Conservation (phyloP, 1,284 basidiomycete species). For the Meripilus lineatus region DNA sequence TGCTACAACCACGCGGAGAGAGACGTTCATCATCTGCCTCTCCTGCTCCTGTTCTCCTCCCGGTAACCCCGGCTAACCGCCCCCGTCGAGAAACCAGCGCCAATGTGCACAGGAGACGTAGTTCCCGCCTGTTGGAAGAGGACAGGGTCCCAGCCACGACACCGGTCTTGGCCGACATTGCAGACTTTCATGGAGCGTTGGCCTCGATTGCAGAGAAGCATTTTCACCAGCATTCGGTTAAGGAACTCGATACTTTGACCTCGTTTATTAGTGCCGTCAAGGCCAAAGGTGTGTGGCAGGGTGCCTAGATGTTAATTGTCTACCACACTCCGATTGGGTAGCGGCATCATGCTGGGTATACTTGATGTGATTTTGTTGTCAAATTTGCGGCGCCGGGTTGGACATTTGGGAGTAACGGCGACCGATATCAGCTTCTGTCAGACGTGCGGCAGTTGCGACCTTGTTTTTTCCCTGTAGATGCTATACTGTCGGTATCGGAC, state of each 20-base stretch:
- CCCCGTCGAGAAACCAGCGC: constrained; percentile 59
- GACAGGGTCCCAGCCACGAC: constrained; percentile 39
- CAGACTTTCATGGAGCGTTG: constrained; percentile 58
- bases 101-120: constrained; percentile 46
- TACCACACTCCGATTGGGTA: constrained; percentile 6
- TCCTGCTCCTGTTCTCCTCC: constrained; percentile 25
- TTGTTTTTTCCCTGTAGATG: no score
- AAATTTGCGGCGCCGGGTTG: not conserved
- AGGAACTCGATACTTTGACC: constrained; percentile 76
- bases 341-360: not conserved
- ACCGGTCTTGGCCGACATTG: constrained; percentile 63
- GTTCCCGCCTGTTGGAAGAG: constrained; percentile 65
- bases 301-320: constrained; percentile 11
- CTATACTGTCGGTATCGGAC: no score
- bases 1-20: constrained; percentile 47
- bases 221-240: constrained; percentile 54
- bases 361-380: no score
- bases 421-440: not conserved
- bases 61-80: constrained; percentile 56
- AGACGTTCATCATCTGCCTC: constrained; percentile 30
- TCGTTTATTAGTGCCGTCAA: constrained; percentile 72
- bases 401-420: not conserved
- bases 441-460: not conserved
- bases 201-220: constrained; percentile 66
- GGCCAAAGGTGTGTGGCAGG: constrained; percentile 41